These are phyloP conservation scores for Zoysia japonica DNA, from an alignment of 176 grass and related monocot genomes.

Conservation along the genomic window DNA sequence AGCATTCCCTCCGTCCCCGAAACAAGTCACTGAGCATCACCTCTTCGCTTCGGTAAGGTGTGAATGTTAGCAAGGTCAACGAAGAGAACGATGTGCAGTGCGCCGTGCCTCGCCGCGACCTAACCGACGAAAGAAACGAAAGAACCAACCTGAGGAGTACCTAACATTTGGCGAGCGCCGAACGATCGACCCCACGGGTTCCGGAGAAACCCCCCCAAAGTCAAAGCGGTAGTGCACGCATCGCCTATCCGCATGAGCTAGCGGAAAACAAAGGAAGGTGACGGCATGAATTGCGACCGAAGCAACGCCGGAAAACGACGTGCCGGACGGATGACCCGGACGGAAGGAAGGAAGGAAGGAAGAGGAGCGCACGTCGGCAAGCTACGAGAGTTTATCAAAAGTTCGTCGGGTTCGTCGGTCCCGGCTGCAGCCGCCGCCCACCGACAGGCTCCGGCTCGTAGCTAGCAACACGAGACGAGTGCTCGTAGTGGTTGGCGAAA, in stretches of 20 bases:
- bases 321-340: neutral
- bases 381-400: neutral
- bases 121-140: neutral
- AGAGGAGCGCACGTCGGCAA: neutral
- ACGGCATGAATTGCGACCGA: neutral
- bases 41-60: neutral
- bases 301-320: neutral
- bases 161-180: neutral
- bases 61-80: neutral
- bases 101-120: neutral
- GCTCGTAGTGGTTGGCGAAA: neutral
- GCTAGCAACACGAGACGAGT: neutral
- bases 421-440: neutral
- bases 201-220: neutral
- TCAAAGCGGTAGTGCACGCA: neutral
- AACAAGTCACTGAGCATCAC: neutral
- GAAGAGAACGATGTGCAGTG: neutral
- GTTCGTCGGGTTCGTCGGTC: neutral
- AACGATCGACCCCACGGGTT: neutral
- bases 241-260: neutral
- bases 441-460: conserved; percentile 4
- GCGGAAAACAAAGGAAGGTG: neutral
- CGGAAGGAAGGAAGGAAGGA: neutral
- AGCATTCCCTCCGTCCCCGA: too few relatives aligned
- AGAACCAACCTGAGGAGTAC: neutral